These are phyloP conservation scores for Herpotrichia juniperi DNA, from an alignment of 2,329 filamentous ascomycete species.

Conservation along the genomic window DNA sequence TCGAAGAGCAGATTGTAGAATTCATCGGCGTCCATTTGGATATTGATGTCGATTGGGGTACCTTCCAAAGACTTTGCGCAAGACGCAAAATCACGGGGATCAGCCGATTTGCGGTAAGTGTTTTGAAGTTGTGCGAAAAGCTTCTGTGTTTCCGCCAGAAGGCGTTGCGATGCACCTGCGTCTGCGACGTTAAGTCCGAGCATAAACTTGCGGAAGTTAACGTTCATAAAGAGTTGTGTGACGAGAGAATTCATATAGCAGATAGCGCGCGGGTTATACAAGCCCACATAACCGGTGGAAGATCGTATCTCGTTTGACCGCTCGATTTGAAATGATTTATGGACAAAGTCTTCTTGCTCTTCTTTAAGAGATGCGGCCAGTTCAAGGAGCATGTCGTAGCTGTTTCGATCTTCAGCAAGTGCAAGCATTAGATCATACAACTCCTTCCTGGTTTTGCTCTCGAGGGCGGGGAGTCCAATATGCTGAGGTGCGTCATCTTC, in stretches of 20 bases:
- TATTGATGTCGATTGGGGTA: slow-evolving; percentile 79
- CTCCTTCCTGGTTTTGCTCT: slow-evolving; percentile 41
- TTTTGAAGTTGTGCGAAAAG: slow-evolving; percentile 89
- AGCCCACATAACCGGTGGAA: slow-evolving; percentile 80
- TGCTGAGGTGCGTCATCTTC: slow-evolving; percentile 8
- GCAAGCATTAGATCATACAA: slow-evolving; percentile 45
- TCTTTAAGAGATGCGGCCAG: slow-evolving; percentile 27
- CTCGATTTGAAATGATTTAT: slow-evolving; percentile 65
- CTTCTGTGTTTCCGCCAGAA: slow-evolving; percentile 78
- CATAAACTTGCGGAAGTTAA: slow-evolving; percentile 84
- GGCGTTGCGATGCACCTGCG: slow-evolving; percentile 62
- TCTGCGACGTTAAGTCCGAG: slow-evolving; percentile 63
- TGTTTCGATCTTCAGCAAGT: slow-evolving; percentile 37
- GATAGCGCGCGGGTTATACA: slow-evolving; percentile 93
- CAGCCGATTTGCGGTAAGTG: slow-evolving; percentile 73
- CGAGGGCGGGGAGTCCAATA: slow-evolving; percentile 37
- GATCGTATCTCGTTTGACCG: slow-evolving; percentile 72
- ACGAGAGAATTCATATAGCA: slow-evolving; percentile 97
- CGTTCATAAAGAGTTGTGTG: slow-evolving; percentile 96
- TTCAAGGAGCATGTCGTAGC: slow-evolving; percentile 35
- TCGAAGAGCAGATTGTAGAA: slow-evolving; percentile 96
- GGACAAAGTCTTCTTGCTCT: slow-evolving; percentile 58
- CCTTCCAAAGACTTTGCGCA: slow-evolving; percentile 85
- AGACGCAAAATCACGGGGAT: slow-evolving; percentile 73
- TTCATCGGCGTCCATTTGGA: slow-evolving; percentile 98